phyloP scores from a whole-genome alignment of 306 rosid species.

The Pachyrhizus erosus region DNA sequence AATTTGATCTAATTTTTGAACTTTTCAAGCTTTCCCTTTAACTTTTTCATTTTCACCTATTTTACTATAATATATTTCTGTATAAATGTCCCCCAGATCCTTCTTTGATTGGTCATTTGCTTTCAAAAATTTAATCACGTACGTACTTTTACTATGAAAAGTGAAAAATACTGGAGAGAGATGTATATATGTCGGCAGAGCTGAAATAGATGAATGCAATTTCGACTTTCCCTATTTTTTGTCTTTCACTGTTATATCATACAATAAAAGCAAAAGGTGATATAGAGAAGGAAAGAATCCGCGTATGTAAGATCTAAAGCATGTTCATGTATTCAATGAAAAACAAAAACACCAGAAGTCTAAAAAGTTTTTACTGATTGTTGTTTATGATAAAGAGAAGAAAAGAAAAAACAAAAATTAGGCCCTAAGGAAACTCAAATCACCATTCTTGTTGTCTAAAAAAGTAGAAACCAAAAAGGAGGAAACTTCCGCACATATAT shows the following conservation, averaged over 20 bases:
- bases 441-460: not conserved
- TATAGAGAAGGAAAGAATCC: not conserved
- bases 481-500: conserved; percentile 1
- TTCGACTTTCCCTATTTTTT: not conserved
- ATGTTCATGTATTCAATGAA: not conserved
- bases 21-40: conserved; percentile 18
- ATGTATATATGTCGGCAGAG: conserved; percentile 26
- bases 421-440: conserved; percentile 19
- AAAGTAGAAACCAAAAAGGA: not conserved
- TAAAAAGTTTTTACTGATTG: not conserved
- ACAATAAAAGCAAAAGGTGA: conserved; percentile 3
- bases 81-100: not conserved
- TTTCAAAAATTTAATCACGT: not conserved
- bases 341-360: not conserved
- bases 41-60: not conserved
- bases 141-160: not conserved
- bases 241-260: not conserved
- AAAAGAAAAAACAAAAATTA: conserved; percentile 4
- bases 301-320: not conserved
- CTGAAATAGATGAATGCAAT: not conserved
- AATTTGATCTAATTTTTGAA: not conserved
- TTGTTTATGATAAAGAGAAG: not conserved
- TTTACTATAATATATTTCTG: not conserved
- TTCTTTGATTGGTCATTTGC: not conserved
- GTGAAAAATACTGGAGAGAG: not conserved